Base-by-base conservation (phyloP, 768 basidiomycete species). In the Hypholoma sublateritium region DNA sequence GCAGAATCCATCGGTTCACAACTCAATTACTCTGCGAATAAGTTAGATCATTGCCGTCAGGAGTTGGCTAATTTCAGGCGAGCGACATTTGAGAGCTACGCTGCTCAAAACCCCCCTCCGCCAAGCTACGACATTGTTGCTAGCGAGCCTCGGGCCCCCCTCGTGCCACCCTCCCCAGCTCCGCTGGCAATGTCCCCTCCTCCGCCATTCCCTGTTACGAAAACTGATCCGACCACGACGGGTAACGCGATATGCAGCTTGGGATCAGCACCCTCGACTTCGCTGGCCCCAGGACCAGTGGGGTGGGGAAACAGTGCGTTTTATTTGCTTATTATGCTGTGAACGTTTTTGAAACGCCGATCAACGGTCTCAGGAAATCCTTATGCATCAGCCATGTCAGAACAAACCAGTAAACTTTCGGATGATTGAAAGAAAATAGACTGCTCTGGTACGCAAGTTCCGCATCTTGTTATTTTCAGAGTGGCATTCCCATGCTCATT, bases 261-360 rank as follows among this genome's bases (percentile, higher is more conserved):
- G 5, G 16, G n/a, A 16, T 12, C n/a, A 25, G 39, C 39, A 21
- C 13, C 14, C 7, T 51, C 49, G 14, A 28, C 9, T 25, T 28
- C 44, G 51, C 59, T 59, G 14, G 51, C 56, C 22, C 42, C 58
- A 11, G 16, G 41, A 21, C 50, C 60, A n/a, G 36, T 57, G 34
- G 49, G 50, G 13, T 75, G 72, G 74, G 72, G 71, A 48, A 71
- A 56, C 56, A 61, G 72, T 75, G 59, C 63, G 72, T 69, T 19
- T 17, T 55, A 25, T 21, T 17, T 50, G 37, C 43, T n/a, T 35
- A 14, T 21, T 13, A 4, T 35, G 24, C 5, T 43, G 25, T 41
- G 57, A 24, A 49, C 32, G 55, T 28, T 43, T 50, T 49, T 47
- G 24, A 50, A 47, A 48, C 37, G 34, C 52, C 39, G 55, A 60